These are phyloP conservation scores for Chrysoporthe puriensis DNA, from an alignment of 2,329 filamentous ascomycete genomes.

Conservation along the genomic window DNA sequence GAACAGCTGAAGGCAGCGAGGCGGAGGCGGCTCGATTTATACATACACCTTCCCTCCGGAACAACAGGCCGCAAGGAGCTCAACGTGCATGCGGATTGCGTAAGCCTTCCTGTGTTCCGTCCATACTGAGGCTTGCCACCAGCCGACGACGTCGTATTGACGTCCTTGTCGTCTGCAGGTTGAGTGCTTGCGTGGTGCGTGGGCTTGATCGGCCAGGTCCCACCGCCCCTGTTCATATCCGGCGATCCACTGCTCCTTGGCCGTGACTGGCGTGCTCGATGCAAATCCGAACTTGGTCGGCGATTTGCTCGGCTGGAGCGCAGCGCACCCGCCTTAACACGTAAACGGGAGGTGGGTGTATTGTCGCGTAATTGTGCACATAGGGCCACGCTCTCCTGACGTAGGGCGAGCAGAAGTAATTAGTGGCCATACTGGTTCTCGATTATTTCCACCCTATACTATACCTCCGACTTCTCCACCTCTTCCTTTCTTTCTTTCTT, in stretches of 20 bases:
- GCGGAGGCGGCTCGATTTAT: background rate
- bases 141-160: background rate
- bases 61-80: background rate
- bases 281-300: no score
- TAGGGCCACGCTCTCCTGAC: no score
- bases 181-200: background rate
- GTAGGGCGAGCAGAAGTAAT: no score
- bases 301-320: no score
- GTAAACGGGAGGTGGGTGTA: no score
- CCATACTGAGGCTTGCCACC: background rate
- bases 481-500: no score
- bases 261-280: background rate
- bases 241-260: background rate
- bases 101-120: background rate
- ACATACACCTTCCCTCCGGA: background rate
- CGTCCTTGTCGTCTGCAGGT: background rate
- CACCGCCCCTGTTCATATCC: slow-evolving; percentile 4
- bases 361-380: no score
- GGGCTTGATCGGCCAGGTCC: background rate
- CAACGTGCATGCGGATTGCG: background rate
- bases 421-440: no score
- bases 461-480: no score
- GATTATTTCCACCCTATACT: no score
- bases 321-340: no score
- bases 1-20: background rate